Evolutionary conservation across 371 early-diverging fungal genomes (phyloP), one percentile per base, ranked within the genome.

Genomic region (Paraphysoderma sedebokerense): DNA sequence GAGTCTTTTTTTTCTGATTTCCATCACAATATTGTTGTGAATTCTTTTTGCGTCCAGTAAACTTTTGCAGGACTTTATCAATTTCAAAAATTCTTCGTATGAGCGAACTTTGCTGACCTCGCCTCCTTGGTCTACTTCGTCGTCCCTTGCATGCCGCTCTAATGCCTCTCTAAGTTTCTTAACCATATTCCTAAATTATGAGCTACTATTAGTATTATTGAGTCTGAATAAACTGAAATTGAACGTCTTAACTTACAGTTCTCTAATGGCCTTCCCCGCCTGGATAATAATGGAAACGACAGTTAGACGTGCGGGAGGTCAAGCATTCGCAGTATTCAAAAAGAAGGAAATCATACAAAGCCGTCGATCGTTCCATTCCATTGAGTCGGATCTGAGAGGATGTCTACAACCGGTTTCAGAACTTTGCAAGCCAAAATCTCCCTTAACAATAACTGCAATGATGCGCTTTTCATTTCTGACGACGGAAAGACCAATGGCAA

Each of bases 381-480:
- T 41, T 73, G 86, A 59, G 88, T 87, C 1, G 89, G 83, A 47
- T 89, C 90, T 0, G 81, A 67, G 24, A 88, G 36, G 50, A 71
- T 67, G 19, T 78, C 67, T 46, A 87, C 51, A 3, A 81, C 50
- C 3, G 89, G 87, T 30, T 77, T 68, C 6, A 91, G 44, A 8
- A 89, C 62, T 0, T 76, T 68, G 27, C 78, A 72, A 0, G 70
- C 66, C 1, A 88, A 51, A 13, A 91, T 58, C 57, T 92, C 92
- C 17, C 86, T 65, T 7, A 87, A 49, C 13, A 90, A 56, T 20
- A 74, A 62, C 17, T 61, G 52, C 39, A 84, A 65, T 20, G 79
- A 62, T 2, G 56, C 57, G 49, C 79, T 78, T 22, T 63, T 44
- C 6, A 68, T 47, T 30, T 84, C 81, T 5, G 57, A 61, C 13